phyloP scores from a whole-genome alignment of 768 basidiomycete species.

The Sarcodon aspratus region DNA sequence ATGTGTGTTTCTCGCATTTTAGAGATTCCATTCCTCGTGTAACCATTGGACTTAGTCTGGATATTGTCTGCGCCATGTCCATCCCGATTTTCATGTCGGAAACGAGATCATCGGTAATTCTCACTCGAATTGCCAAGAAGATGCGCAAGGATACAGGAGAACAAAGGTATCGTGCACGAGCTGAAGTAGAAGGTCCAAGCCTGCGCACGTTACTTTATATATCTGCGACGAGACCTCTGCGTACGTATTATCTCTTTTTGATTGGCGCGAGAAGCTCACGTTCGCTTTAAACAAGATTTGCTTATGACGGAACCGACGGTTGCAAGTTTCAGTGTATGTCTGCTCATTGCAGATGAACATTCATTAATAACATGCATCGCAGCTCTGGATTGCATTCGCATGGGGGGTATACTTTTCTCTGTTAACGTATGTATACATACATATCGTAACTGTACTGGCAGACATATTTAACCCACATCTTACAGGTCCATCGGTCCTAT shows the following conservation, averaged over 20 bases:
- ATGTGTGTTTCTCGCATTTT: constrained; percentile 28
- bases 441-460: not conserved
- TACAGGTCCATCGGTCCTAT: constrained; percentile 43
- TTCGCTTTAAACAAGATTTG: constrained; percentile 31
- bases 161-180: constrained; percentile 44
- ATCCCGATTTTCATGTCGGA: constrained; percentile 54
- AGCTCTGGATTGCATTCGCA: constrained; percentile 65
- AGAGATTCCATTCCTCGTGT: not conserved
- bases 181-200: constrained; percentile 50
- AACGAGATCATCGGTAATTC: constrained; percentile 61
- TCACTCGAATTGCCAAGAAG: constrained; percentile 51
- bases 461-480: not conserved
- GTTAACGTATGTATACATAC: constrained; percentile 31
- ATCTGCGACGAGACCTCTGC: constrained; percentile 69
- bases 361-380: not conserved
- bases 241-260: constrained; percentile 20
- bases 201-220: constrained; percentile 52
- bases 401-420: constrained; percentile 72
- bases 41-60: constrained; percentile 26
- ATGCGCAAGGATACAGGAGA: constrained; percentile 59
- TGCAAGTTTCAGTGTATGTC: constrained; percentile 54
- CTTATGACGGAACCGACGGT: constrained; percentile 68
- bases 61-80: constrained; percentile 35
- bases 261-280: too few species aligned
- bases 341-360: constrained; percentile 9